Conservation (phyloP, 2,329 filamentous ascomycete genomes). For the Sarocladium strictum region DNA sequence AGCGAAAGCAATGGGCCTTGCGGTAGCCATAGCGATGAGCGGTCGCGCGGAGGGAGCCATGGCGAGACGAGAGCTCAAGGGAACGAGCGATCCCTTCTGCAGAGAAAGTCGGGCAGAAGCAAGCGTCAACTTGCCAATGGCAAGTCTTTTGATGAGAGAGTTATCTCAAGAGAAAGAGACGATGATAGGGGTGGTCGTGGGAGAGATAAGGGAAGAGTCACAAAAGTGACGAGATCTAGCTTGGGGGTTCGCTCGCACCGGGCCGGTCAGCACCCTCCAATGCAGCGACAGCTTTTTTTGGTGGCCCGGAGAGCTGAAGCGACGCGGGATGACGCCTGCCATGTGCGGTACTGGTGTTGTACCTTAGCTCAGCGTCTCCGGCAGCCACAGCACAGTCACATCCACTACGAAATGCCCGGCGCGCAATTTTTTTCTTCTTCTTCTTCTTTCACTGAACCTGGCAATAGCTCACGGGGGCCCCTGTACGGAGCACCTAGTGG, state of each 20-base stretch:
- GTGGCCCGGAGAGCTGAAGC: not conserved
- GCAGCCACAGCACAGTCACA: no score
- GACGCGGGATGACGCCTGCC: slow-evolving; percentile 4
- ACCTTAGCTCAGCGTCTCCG: not conserved
- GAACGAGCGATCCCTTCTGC: not conserved
- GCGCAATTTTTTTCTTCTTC: not conserved
- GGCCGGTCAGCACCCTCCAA: not conserved
- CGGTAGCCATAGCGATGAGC: slow-evolving; percentile 29
- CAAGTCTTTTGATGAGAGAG: not conserved
- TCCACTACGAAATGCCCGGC: no score
- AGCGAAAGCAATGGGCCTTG: slow-evolving; percentile 19
- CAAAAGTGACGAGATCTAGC: not conserved
- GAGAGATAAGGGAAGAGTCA: not conserved
- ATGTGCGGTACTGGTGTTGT: not conserved
- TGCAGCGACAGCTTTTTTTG: not conserved
- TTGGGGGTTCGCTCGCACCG: not conserved
- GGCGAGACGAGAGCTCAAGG: slow-evolving; percentile 13
- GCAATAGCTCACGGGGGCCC: no score
- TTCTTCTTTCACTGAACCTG: no score
- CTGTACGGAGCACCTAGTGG: no score
- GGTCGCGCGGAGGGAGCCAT: slow-evolving; percentile 43
- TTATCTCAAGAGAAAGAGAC: not conserved
- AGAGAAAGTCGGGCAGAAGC: not conserved
- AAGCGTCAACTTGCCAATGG: not conserved
- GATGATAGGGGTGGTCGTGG: not conserved